Conservation (phyloP, 768 basidiomycete genomes). For the Lactifluus hygrophoroides region DNA sequence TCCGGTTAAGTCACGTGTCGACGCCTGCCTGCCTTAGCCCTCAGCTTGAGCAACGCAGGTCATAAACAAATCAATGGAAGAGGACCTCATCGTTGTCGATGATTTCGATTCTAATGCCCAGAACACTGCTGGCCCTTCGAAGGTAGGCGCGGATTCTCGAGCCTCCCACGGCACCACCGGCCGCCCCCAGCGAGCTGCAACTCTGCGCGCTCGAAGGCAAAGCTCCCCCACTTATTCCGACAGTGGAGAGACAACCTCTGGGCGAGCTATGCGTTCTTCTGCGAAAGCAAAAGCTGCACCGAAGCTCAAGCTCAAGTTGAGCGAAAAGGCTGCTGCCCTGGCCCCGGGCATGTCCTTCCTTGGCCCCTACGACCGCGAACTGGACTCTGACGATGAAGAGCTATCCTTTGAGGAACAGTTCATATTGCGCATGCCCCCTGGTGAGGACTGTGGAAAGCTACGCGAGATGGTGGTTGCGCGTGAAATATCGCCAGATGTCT, state of each 20-base stretch:
- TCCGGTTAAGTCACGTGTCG: constrained; percentile 6
- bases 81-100: constrained; percentile 56
- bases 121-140: constrained; percentile 25
- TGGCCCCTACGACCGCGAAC: constrained; percentile 86
- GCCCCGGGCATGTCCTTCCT: constrained; percentile 83
- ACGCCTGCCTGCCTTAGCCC: not conserved
- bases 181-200: constrained; percentile 20
- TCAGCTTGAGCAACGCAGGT: not conserved
- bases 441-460: constrained; percentile 70
- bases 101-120: constrained; percentile 41
- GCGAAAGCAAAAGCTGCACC: constrained; percentile 41
- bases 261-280: constrained; percentile 38
- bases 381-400: constrained; percentile 94
- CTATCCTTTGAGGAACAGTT: constrained; percentile 97
- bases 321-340: constrained; percentile 72
- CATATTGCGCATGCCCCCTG: constrained; percentile 79
- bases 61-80: constrained; percentile 34
- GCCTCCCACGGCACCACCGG: constrained; percentile 17
- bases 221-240: constrained; percentile 24
- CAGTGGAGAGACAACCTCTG: constrained; percentile 29
- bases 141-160: not conserved
- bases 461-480: constrained; percentile 74
- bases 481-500: constrained; percentile 72
- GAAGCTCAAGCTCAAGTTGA: constrained; percentile 82
- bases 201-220: constrained; percentile 15